Percentiles rank a stretch among this genome's conserved stretches.
These are phyloP conservation scores for Coemansia sp. DNA, from an alignment of 192 early-diverging fungal genomes.

Conservation along the genomic window DNA sequence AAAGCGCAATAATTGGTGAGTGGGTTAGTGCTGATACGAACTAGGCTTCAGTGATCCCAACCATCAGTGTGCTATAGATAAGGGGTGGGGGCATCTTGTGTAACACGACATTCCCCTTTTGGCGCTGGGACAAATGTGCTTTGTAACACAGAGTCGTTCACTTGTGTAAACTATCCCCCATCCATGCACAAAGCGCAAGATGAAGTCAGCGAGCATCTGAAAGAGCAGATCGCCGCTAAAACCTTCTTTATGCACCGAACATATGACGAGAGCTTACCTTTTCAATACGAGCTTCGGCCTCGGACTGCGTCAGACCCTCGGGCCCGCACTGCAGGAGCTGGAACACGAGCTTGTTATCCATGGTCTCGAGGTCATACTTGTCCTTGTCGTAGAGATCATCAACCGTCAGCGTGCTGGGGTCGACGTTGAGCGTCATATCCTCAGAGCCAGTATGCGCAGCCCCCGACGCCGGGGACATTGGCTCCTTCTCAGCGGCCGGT, in stretches of 20 bases:
- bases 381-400: constrained; percentile 80
- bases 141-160: background rate
- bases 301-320: constrained; percentile 60
- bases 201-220: background rate
- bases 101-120: background rate
- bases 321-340: constrained; percentile 64
- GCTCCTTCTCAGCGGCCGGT: constrained; percentile 38
- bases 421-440: constrained; percentile 55
- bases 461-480: constrained; percentile 17
- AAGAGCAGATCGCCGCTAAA: no score
- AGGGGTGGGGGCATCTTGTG: background rate
- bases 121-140: background rate
- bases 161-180: no score
- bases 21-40: background rate
- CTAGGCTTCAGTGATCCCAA: background rate
- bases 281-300: constrained; percentile 61
- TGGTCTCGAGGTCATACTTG: constrained; percentile 73
- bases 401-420: constrained; percentile 61
- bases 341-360: constrained; percentile 71
- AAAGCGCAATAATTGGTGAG: background rate
- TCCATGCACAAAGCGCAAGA: no score
- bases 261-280: constrained; percentile 41
- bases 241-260: background rate
- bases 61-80: background rate
- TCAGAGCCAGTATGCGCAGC: constrained; percentile 10